Evolutionary conservation across 768 basidiomycete species (phyloP).

Genomic region (Boletus bicolor): DNA sequence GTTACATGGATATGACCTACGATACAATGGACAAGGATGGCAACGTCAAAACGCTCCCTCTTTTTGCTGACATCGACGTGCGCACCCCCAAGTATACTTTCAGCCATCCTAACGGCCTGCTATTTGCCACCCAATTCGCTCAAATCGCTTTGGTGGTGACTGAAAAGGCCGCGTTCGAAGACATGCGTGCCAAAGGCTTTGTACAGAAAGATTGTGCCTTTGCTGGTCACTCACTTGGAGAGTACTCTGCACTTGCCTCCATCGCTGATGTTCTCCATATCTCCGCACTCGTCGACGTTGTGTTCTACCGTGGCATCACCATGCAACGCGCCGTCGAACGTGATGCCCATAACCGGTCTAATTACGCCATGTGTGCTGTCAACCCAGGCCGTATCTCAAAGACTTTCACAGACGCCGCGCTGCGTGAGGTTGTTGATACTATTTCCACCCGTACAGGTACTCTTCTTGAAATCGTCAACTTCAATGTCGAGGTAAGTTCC

Average conservation of each 20-base stretch:
- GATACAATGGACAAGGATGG: constrained; percentile 97
- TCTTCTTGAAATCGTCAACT: constrained; percentile 97
- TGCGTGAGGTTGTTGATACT: constrained; percentile 95
- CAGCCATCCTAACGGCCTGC: constrained; percentile 89
- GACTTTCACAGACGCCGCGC: constrained; percentile 90
- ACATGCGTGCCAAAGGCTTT: constrained; percentile 95
- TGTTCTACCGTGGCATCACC: constrained; percentile 99
- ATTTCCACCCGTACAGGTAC: constrained; percentile 75
- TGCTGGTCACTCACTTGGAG: constrained; percentile 96
- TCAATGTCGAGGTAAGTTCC: constrained; percentile 75
- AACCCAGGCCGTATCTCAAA: constrained; percentile 94
- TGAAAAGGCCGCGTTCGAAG: constrained; percentile 97
- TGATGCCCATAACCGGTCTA: constrained; percentile 86
- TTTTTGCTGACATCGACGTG: constrained; percentile 93
- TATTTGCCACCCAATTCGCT: constrained; percentile 98
- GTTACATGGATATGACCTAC: constrained; percentile 99
- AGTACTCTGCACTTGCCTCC: constrained; percentile 97
- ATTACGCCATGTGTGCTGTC: constrained; percentile 99
- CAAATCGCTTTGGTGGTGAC: constrained; percentile 98
- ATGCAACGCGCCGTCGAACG: constrained; percentile 99
- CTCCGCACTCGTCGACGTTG: constrained; percentile 93
- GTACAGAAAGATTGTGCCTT: constrained; percentile 91
- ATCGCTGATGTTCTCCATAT: constrained; percentile 97
- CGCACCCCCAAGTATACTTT: constrained; percentile 98
- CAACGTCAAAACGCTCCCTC: constrained; percentile 90